A percentile compares a stretch with the other conserved stretches of the same genome.
These are phyloP conservation scores for Xylaria hypoxylon DNA, from an alignment of 2,329 filamentous ascomycete genomes.

Conservation along the genomic window DNA sequence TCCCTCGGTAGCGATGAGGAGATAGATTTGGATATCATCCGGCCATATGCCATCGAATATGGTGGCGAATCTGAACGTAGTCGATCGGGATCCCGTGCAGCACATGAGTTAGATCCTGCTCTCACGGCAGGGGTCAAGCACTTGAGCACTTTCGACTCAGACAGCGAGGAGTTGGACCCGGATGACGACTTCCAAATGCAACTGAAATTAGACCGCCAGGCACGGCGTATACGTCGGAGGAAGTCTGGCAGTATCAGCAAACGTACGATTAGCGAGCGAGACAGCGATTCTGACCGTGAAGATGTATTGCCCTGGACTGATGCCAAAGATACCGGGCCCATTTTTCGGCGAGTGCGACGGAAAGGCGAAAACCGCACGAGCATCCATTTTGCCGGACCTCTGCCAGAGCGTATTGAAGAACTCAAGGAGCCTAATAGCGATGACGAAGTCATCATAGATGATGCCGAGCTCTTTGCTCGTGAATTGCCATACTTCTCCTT, in stretches of 20 bases:
- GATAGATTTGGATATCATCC: slow-evolving; percentile 43
- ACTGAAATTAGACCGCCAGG: slow-evolving; percentile 41
- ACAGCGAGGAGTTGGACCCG: slow-evolving; percentile 44
- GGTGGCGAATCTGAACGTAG: slow-evolving; percentile 48
- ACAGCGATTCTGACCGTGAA: slow-evolving; percentile 51
- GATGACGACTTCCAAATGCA: slow-evolving; percentile 46
- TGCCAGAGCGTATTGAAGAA: slow-evolving; percentile 51
- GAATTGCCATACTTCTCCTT: slow-evolving; percentile 52
- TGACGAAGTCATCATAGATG: slow-evolving; percentile 50
- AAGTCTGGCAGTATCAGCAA: slow-evolving; percentile 53
- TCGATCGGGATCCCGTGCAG: slow-evolving; percentile 43
- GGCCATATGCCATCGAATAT: slow-evolving; percentile 48
- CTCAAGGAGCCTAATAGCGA: slow-evolving; percentile 51
- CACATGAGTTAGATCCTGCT: slow-evolving; percentile 47
- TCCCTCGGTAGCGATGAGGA: slow-evolving; percentile 46
- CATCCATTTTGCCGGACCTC: slow-evolving; percentile 47
- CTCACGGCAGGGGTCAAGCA: slow-evolving; percentile 47
- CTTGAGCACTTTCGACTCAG: slow-evolving; percentile 47
- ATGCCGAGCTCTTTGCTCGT: slow-evolving; percentile 47
- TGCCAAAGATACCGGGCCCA: slow-evolving; percentile 40
- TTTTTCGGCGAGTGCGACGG: slow-evolving; percentile 48
- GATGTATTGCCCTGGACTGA: slow-evolving; percentile 50
- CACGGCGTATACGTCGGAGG: slow-evolving; percentile 48
- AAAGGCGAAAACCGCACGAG: slow-evolving; percentile 50
- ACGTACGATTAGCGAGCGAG: slow-evolving; percentile 52